Evolutionary conservation across 768 basidiomycete species (phyloP), one percentile per base, ranked within the genome.

Genomic region (Pisolithus albus): DNA sequence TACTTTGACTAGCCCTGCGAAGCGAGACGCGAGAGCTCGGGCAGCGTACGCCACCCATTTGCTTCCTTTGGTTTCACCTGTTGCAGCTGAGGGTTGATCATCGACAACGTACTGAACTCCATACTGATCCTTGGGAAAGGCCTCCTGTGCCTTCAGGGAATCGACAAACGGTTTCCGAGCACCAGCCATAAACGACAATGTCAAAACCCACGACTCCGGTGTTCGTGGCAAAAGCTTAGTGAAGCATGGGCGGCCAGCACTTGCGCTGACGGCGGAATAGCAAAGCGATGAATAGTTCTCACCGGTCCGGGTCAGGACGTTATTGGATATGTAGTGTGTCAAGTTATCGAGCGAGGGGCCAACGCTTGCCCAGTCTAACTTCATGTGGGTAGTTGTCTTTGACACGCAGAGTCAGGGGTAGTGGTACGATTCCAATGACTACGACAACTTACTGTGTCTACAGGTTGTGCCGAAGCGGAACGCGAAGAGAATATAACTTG

Each of bases 31-130:
- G 26, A 92, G 71, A 0, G 86, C 81, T 28, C 84, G 74, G 7
- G 79, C 78, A 2, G 95, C 94, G 58, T 95, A 95, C 0, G 89
- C 84, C 42, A 95, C 78, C 93, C 93, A 97, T 53, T 82, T 86
- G 38, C 85, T 81, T 51, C 83, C 86, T 65, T 80, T 81, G 80
- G 91, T 87, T 54, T 86, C 81, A 16, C 77, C 80, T 44, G 88
- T 81, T 9, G 79, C 70, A 59, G 60, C 77, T 50, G 66, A 72
- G 56, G 72, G 71, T 24, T 52, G 68, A 55, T 62, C 67, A 52
- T 83, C 81, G 24, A 79, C 68, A 46, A 76, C 73, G 61, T 80
- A 82, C 44, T 74, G 71, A 36, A 82, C 66, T 10, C 73, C 74
- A 8, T 64, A 58, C 32, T 65, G 68, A 54, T 76, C 75, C 8